A percentile compares a stretch with the other conserved stretches of the same genome.
These are phyloP conservation scores for Aspergillus mulundensis DNA, from an alignment of 495 filamentous ascomycete genomes.

Conservation along the genomic window DNA sequence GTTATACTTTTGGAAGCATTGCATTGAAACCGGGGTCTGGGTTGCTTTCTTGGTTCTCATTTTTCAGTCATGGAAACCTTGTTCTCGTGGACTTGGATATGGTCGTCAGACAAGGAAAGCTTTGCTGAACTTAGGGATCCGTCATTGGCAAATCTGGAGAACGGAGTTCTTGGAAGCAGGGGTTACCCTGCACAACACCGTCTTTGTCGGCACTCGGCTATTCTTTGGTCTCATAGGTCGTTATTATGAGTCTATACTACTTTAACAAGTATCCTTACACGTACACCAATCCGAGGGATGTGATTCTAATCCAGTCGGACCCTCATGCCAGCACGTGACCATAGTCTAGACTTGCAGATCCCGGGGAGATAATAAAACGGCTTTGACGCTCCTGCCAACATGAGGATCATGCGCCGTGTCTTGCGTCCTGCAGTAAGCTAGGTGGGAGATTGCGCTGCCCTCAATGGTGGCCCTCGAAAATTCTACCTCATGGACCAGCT, in stretches of 20 bases:
- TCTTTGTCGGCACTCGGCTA: not conserved
- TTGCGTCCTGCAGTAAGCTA: slow-evolving; percentile 16
- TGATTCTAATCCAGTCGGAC: not conserved
- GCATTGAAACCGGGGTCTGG: slow-evolving; percentile 19
- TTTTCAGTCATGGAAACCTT: not conserved
- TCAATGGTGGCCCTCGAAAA: slow-evolving; percentile 28
- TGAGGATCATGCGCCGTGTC: slow-evolving; percentile 3
- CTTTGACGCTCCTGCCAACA: slow-evolving; percentile 14
- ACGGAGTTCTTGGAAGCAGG: slow-evolving; percentile 12
- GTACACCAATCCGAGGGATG: not conserved
- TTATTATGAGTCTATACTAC: slow-evolving; percentile 8
- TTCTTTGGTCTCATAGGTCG: not conserved
- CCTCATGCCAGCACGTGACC: slow-evolving; percentile 10
- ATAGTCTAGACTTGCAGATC: slow-evolving; percentile 17
- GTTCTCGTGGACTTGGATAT: slow-evolving; percentile 4
- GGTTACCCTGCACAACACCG: not conserved
- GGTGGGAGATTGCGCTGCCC: slow-evolving; percentile 22
- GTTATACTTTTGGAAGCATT: slow-evolving; percentile 18
- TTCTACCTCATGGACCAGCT: slow-evolving; percentile 54
- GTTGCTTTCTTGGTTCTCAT: slow-evolving; percentile 13
- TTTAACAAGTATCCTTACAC: slow-evolving; percentile 6
- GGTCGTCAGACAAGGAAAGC: not conserved
- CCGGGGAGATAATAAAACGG: slow-evolving; percentile 19
- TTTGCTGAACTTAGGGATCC: not conserved
- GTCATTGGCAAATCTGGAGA: not conserved